Percentiles rank a stretch among this genome's conserved stretches.
Evolutionary conservation across 768 basidiomycete genomes (phyloP).

Genomic region (Psilocybe tampanensis): DNA sequence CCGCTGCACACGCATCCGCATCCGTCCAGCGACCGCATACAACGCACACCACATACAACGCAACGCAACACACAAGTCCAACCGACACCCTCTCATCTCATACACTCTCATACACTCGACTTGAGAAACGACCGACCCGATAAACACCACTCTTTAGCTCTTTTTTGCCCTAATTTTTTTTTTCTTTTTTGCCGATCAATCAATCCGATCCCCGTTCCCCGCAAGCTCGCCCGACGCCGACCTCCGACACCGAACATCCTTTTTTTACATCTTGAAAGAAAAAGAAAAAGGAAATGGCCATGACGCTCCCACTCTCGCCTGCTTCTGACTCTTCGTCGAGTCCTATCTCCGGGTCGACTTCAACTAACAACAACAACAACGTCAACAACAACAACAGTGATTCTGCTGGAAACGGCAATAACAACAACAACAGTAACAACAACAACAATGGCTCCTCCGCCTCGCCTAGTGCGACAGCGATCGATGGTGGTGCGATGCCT

Average conservation of each 20-base stretch:
- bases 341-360: constrained; percentile 42
- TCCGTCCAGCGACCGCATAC: background rate
- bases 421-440: constrained; percentile 16
- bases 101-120: too few relatives aligned
- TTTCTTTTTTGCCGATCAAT: constrained; percentile 2
- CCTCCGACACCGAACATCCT: too few relatives aligned
- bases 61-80: background rate
- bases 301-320: constrained; percentile 38
- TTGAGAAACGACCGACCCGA: too few relatives aligned
- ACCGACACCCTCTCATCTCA: background rate
- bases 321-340: constrained; percentile 37
- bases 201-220: too few relatives aligned
- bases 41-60: too few relatives aligned
- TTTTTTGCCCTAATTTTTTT: constrained; percentile 3
- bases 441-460: background rate
- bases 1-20: background rate
- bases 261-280: constrained; percentile 5
- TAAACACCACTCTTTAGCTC: too few relatives aligned
- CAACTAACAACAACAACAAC: constrained; percentile 8
- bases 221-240: too few relatives aligned
- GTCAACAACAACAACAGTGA: constrained; percentile 13
- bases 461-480: too few relatives aligned
- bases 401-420: too few relatives aligned
- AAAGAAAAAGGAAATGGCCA: constrained; percentile 31
- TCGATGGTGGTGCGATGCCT: too few relatives aligned